Conservation (phyloP, 352 stramenopile species). For the Pythium folliculosum region DNA sequence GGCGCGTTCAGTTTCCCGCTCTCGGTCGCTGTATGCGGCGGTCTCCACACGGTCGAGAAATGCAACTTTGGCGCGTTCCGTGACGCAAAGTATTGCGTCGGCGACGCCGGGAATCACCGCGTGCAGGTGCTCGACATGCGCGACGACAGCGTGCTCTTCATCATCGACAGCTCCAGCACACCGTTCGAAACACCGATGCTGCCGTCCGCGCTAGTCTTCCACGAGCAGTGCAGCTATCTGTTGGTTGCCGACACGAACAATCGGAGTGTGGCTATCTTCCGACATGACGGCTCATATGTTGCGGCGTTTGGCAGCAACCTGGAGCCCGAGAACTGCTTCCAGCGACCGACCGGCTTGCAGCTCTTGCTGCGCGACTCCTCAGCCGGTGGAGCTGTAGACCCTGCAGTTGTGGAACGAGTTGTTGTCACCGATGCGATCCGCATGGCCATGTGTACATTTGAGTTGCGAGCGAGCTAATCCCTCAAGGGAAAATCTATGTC, state of each 20-base stretch:
- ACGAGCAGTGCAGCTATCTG: conserved; percentile 53
- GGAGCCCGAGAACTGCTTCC: conserved; percentile 45
- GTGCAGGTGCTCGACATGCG: conserved; percentile 51
- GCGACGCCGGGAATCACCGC: conserved; percentile 54
- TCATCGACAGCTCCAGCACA: conserved; percentile 28
- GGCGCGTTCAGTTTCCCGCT: conserved; percentile 57
- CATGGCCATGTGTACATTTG: conserved; percentile 41
- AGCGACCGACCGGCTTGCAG: conserved; percentile 29
- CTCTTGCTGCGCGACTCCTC: background rate
- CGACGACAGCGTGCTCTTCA: conserved; percentile 35
- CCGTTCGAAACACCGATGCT: conserved; percentile 49
- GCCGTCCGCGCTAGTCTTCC: conserved; percentile 40
- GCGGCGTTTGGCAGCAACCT: conserved; percentile 50
- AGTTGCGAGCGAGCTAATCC: conserved; percentile 19
- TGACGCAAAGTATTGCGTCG: conserved; percentile 50
- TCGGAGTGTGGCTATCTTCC: conserved; percentile 47
- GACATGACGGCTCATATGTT: conserved; percentile 46
- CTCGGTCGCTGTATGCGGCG: conserved; percentile 42
- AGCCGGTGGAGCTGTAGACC: background rate
- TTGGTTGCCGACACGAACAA: conserved; percentile 49
- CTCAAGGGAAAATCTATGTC: conserved; percentile 3
- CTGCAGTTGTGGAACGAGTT: conserved; percentile 1
- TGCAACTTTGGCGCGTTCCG: conserved; percentile 57
- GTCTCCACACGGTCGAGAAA: conserved; percentile 34
- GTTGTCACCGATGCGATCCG: conserved; percentile 38